A percentile compares a stretch with the other conserved stretches of the same genome.
Conservation (phyloP, 768 basidiomycete genomes). For the Glaciozyma antarctica region DNA sequence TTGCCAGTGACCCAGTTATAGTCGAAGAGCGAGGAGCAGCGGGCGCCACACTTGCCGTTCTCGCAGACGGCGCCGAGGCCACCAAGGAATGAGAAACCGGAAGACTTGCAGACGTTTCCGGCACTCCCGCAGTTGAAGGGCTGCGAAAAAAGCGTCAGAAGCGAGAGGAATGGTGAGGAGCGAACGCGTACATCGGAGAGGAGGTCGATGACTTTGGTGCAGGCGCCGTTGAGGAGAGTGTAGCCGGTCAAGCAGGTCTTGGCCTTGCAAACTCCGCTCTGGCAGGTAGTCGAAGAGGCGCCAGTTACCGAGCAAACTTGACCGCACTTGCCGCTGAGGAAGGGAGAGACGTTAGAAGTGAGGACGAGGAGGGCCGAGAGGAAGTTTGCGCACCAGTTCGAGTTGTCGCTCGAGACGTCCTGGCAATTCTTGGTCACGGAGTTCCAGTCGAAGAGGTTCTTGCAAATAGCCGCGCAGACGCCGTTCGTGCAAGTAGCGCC, state of each 20-base stretch:
- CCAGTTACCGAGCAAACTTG: slow-evolving; percentile 14
- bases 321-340: slow-evolving; percentile 22
- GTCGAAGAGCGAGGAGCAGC: not conserved
- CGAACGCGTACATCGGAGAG: slow-evolving; percentile 3
- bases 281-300: slow-evolving; percentile 4
- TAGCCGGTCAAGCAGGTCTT: slow-evolving; percentile 15
- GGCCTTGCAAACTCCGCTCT: slow-evolving; percentile 12
- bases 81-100: not conserved
- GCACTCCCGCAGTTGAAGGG: not conserved
- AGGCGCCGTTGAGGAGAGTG: slow-evolving; percentile 17
- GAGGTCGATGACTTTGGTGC: slow-evolving; percentile 11
- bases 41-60: not conserved
- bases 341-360: not conserved
- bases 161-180: too few species aligned
- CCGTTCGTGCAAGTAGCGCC: slow-evolving; percentile 9
- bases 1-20: not conserved
- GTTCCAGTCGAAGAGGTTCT: slow-evolving; percentile 19
- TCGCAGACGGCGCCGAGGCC: slow-evolving; percentile 10
- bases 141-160: not conserved
- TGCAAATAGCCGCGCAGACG: slow-evolving; percentile 13
- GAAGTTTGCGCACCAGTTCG: slow-evolving; percentile 5
- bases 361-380: too few species aligned
- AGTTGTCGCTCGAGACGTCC: slow-evolving; percentile 14
- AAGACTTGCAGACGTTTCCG: not conserved
- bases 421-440: slow-evolving; percentile 13